Base-by-base conservation (phyloP, 768 basidiomycete species). In the Leucogyrophana mollusca region DNA sequence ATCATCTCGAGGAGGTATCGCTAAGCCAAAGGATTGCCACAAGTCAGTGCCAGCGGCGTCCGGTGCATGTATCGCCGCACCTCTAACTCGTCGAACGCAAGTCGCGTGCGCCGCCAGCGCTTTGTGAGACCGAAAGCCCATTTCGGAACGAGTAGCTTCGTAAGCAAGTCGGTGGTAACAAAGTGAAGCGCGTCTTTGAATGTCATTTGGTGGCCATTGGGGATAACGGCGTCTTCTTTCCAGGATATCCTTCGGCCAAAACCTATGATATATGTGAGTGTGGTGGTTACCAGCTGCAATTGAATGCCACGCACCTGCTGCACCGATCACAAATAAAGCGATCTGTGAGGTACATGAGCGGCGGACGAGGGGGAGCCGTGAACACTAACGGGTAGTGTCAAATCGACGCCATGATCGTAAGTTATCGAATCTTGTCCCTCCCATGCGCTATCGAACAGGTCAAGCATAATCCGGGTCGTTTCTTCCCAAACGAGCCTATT, bases 1-100 rank as follows among this genome's bases (percentile, higher is more conserved):
- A 82, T 77, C 78, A 82, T 81, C 55, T 80, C 78, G 3, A 55
- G 47, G 69, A 81, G 73, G 47, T 78, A 79, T 35, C 11, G 50
- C 73, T 76, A 51, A 11, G 21, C 37, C 22, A 11, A 11, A 22
- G 25, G n/a, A 20, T 16, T 35, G 13, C 18, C 22, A 34, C 9
- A 11, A n/a, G 25, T 10, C 17, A 49, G 46, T 24, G 17, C 5
- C 11, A 7, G 6, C 13, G 13, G 27, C 27, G 13, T 13, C 13
- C 13, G 6, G 27, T 30, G 27, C 7, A 13, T 13, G 14, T 25
- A 18, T 5, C 18, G 16, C 22, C 10, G 18, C 42, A 77, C 78
- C 47, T 66, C 54, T 10, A 80, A 40, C 55, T 80, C 78, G 6
- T 67, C 57, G 39, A 73, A 76, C 6, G 73, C 76, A 34, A 63